Evolutionary conservation across 2,329 filamentous ascomycete species (phyloP).

Genomic region (Ophiobolus disseminans): DNA sequence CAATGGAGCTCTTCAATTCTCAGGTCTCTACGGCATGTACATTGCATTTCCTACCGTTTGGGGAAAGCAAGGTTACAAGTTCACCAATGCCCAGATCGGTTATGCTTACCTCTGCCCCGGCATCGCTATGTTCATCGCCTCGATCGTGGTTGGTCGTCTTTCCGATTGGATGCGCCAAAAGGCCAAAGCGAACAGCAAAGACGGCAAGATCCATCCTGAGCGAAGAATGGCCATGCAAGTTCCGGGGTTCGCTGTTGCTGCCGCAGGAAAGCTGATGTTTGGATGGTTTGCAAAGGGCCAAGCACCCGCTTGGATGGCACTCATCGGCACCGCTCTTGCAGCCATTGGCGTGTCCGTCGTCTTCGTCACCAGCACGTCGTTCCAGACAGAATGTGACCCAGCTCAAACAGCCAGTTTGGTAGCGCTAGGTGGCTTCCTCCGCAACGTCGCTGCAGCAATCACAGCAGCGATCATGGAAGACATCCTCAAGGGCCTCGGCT

Average conservation of each 20-base stretch:
- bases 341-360: slow-evolving; percentile 50
- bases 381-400: slow-evolving; percentile 52
- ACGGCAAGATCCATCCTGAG: slow-evolving; percentile 46
- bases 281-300: slow-evolving; percentile 50
- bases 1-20: slow-evolving; percentile 37
- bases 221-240: slow-evolving; percentile 51
- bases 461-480: slow-evolving; percentile 47
- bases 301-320: slow-evolving; percentile 26
- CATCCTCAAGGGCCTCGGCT: slow-evolving; percentile 46
- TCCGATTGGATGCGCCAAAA: slow-evolving; percentile 49
- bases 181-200: slow-evolving; percentile 28
- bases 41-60: slow-evolving; percentile 32
- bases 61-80: slow-evolving; percentile 41
- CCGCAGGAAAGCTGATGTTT: slow-evolving; percentile 50
- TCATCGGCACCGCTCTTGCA: slow-evolving; percentile 38
- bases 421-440: slow-evolving; percentile 51
- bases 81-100: slow-evolving; percentile 44
- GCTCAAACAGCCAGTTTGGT: slow-evolving; percentile 52
- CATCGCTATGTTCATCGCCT: slow-evolving; percentile 45
- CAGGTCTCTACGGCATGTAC: slow-evolving; percentile 37
- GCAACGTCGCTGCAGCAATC: slow-evolving; percentile 51
- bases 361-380: slow-evolving; percentile 53
- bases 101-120: slow-evolving; percentile 48
- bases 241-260: slow-evolving; percentile 49
- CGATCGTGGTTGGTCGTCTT: slow-evolving; percentile 47